A percentile compares a stretch with the other conserved stretches of the same genome.
Evolutionary conservation across 169 alveolate species (phyloP).

Genomic region (Babesia bovis): DNA sequence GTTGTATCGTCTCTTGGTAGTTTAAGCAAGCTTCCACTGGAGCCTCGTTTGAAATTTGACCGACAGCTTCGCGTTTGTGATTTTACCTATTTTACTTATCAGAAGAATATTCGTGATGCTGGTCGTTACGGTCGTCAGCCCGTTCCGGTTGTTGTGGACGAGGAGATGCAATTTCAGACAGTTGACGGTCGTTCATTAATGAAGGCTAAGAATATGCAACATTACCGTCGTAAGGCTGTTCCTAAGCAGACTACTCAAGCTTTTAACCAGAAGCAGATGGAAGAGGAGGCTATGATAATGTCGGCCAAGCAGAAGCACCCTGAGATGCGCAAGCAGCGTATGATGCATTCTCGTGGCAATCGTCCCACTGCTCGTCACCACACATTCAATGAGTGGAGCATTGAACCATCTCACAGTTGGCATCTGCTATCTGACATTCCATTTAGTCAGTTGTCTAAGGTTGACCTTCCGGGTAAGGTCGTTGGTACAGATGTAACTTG

Average conservation of each 20-base stretch:
- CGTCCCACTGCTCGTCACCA: slow-evolving; percentile 84
- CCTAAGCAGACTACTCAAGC: slow-evolving; percentile 80
- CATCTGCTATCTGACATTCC: slow-evolving; percentile 84
- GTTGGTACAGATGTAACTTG: slow-evolving; percentile 82
- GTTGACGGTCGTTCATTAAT: slow-evolving; percentile 73
- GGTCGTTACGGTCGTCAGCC: slow-evolving; percentile 62
- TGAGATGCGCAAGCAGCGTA: slow-evolving; percentile 73
- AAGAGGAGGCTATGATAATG: slow-evolving; percentile 75
- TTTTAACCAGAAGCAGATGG: slow-evolving; percentile 79
- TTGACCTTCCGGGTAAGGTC: slow-evolving; percentile 70
- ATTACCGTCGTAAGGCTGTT: slow-evolving; percentile 63
- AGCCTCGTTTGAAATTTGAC: slow-evolving; percentile 81
- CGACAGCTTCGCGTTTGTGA: slow-evolving; percentile 82
- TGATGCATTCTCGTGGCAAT: slow-evolving; percentile 75
- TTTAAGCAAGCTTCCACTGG: slow-evolving; percentile 79
- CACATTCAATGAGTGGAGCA: slow-evolving; percentile 89
- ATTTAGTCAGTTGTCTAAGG: slow-evolving; percentile 82
- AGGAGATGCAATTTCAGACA: slow-evolving; percentile 79
- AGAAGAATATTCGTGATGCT: slow-evolving; percentile 68
- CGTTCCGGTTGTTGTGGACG: slow-evolving; percentile 64
- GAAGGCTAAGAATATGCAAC: slow-evolving; percentile 64
- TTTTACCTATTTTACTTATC: slow-evolving; percentile 79
- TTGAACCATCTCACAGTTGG: slow-evolving; percentile 89
- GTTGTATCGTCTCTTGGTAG: slow-evolving; percentile 74
- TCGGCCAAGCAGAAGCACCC: slow-evolving; percentile 74